phyloP scores from a whole-genome alignment of 306 rosid species.

The Herpetospermum pedunculosum region DNA sequence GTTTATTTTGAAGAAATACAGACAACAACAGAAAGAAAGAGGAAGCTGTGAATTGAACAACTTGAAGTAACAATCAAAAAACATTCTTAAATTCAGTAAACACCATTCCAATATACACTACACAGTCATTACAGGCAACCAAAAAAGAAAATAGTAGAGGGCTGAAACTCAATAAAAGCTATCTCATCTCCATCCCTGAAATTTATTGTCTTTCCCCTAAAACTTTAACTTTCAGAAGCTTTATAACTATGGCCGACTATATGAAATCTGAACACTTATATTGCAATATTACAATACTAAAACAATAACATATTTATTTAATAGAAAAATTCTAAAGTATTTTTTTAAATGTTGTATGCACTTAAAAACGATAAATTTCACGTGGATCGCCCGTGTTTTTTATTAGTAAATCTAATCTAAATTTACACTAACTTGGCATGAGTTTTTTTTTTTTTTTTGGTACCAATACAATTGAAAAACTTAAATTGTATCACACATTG shows the following conservation, averaged over 20 bases:
- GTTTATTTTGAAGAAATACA: no score
- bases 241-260: constrained; percentile 10
- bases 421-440: no score
- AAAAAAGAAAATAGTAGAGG: neutral
- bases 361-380: no score
- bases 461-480: no score
- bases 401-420: no score
- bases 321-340: no score
- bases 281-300: no score
- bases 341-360: no score
- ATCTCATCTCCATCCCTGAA: neutral
- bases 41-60: neutral
- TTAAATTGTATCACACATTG: no score
- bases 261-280: constrained; percentile 77
- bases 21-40: neutral
- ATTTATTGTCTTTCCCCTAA: neutral
- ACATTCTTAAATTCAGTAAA: neutral
- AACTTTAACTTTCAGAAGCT: neutral
- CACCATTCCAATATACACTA: neutral
- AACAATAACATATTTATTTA: no score
- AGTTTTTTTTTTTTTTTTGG: no score
- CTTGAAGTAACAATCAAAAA: neutral
- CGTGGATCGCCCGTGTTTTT: no score
- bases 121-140: neutral
- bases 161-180: neutral